Percentiles rank a stretch among this genome's conserved stretches.
These are phyloP conservation scores for Haplographium delicatum DNA, from an alignment of 495 filamentous ascomycete genomes.

Conservation along the genomic window DNA sequence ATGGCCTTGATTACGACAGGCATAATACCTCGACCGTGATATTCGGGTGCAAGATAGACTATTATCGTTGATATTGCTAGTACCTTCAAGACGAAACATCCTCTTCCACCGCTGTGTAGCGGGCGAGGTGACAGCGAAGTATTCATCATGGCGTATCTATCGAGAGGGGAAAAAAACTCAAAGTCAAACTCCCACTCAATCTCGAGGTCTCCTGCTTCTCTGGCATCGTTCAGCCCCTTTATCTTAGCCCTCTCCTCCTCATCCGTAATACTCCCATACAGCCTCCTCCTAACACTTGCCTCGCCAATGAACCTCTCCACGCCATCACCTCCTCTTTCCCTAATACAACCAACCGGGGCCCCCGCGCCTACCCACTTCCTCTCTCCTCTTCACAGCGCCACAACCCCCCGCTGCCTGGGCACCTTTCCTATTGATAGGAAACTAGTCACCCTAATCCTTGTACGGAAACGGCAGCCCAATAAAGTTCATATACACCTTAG, in stretches of 20 bases:
- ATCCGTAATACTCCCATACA: background rate
- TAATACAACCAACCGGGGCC: background rate
- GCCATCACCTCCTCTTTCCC: background rate
- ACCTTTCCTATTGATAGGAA: background rate
- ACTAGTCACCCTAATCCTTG: background rate
- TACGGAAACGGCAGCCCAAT: conserved; percentile 2
- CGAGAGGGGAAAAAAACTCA: background rate
- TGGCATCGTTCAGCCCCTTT: background rate
- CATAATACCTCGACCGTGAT: conserved; percentile 5
- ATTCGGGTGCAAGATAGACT: conserved; percentile 4
- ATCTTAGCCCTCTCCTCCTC: background rate
- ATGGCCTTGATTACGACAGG: background rate
- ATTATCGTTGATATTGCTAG: no score
- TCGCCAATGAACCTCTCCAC: background rate
- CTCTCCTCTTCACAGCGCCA: background rate
- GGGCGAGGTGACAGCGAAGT: no score
- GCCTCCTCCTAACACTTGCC: background rate
- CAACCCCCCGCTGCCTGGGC: background rate
- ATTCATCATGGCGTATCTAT: background rate
- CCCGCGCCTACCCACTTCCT: background rate
- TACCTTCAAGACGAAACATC: no score
- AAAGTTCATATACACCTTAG: conserved; percentile 2
- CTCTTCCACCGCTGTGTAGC: no score
- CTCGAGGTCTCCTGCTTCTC: background rate
- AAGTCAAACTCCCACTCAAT: conserved; percentile 5